Evolutionary conservation across 495 filamentous ascomycete genomes (phyloP), one percentile per base, ranked within the genome.

Genomic region (Emericellopsis terricola): DNA sequence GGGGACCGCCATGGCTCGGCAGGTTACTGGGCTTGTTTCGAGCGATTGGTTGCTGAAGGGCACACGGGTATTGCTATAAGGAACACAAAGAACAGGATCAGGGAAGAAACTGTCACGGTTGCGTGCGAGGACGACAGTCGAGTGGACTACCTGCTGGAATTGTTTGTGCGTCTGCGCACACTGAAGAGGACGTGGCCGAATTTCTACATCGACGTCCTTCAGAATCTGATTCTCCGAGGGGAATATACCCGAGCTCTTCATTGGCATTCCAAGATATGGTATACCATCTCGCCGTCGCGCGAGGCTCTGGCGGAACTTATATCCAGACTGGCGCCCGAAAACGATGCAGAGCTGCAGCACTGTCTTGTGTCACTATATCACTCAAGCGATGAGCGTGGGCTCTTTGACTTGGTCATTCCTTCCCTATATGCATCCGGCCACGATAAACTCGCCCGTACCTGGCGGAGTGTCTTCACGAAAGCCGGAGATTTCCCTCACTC

Each of bases 341-440:
- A 28, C 1, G 43, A 48, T 26, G 37, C 50, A 8, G 41, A 53
- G 21, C 39, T 29, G 23, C 38, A 47, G 13, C 32, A 41, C 2
- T 47, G 46, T 1, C 46, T 67, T 6, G 42, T 48, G 44, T 38
- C 54, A 32, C 32, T 78, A 53, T 61, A 72, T 52, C 38, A 46
- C 31, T n/a, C 65, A 59, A 50, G 71, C 54, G 44, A 49, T 20
- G 43, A 66, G 45, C 66, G 64, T 33, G 50, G 60, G 19, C 50
- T 81, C 2, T 86, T 86, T 45, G 67, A 69, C 18, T 52, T 49
- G 3, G 43, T 77, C 15, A 62, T 91, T 8, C 60, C 68, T 5
- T 51, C 50, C n/a, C 51, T 83, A 1, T 63, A 68, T 38, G 41
- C 53, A 4, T 39, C 57, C 11, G 67, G 66, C 3, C 45, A 58